Evolutionary conservation across 306 rosid species (phyloP).

Genomic region (Cicer yamashitae): DNA sequence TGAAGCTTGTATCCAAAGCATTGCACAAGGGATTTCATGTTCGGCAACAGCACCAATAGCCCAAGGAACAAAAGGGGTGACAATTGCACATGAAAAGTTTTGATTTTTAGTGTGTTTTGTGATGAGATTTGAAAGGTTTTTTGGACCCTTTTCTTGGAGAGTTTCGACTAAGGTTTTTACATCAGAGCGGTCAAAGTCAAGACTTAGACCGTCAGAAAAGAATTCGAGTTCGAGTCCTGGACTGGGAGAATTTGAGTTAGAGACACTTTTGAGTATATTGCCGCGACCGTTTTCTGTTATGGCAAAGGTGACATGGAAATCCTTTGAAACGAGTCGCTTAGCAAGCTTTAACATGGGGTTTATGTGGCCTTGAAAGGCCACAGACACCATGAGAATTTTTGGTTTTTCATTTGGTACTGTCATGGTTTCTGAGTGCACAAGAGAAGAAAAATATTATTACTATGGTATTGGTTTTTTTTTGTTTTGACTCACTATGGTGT

Average conservation of each 20-base stretch:
- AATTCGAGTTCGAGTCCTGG: constrained; percentile 47
- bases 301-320: constrained; percentile 56
- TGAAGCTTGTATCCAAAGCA: constrained; percentile 70
- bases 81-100: constrained; percentile 47
- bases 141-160: constrained; percentile 37
- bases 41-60: constrained; percentile 45
- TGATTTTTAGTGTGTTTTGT: constrained; percentile 36
- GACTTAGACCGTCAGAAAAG: constrained; percentile 62
- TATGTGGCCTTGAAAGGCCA: constrained; percentile 60
- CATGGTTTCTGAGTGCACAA: constrained; percentile 37
- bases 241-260: neutral
- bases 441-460: neutral
- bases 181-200: constrained; percentile 52
- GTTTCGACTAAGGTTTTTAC: constrained; percentile 1
- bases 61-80: constrained; percentile 62
- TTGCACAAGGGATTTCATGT: constrained; percentile 56
- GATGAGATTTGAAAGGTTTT: constrained; percentile 51
- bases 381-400: constrained; percentile 55
- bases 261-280: constrained; percentile 29
- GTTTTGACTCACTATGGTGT: no score
- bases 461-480: no score
- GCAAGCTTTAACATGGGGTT: constrained; percentile 64
- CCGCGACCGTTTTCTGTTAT: constrained; percentile 46
- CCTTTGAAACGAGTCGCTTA: constrained; percentile 50
- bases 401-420: neutral